Evolutionary conservation across 192 early-diverging fungal genomes (phyloP).

Genomic region (Coemansia sp.): DNA sequence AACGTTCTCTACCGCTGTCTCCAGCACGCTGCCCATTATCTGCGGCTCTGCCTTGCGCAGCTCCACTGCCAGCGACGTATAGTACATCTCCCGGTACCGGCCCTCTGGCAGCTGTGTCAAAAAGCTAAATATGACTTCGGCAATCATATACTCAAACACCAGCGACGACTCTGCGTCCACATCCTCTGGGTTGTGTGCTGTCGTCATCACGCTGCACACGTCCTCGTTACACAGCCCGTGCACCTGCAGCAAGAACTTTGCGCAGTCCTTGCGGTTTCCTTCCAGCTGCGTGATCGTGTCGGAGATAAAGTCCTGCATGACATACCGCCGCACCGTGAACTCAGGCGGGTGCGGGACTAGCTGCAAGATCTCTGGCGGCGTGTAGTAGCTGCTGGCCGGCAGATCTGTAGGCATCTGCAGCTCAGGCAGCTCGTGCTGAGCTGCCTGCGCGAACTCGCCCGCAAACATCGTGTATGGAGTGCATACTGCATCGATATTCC

Average conservation of each 20-base stretch:
- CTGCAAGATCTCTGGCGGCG: constrained; percentile 39
- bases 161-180: constrained; percentile 38
- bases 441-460: constrained; percentile 38
- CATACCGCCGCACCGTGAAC: constrained; percentile 36
- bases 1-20: constrained; percentile 29
- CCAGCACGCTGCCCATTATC: constrained; percentile 33
- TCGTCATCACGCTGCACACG: constrained; percentile 47
- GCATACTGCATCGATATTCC: constrained; percentile 41
- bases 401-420: constrained; percentile 32
- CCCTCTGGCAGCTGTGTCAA: constrained; percentile 60
- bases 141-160: constrained; percentile 56
- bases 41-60: constrained; percentile 54
- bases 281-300: constrained; percentile 84
- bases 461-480: constrained; percentile 40
- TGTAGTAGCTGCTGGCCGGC: constrained; percentile 15
- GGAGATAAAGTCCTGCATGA: constrained; percentile 75
- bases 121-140: constrained; percentile 59
- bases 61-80: constrained; percentile 52
- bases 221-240: constrained; percentile 55
- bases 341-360: constrained; percentile 42
- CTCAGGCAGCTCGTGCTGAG: constrained; percentile 36
- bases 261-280: constrained; percentile 91
- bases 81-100: constrained; percentile 50
- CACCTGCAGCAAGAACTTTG: constrained; percentile 70
- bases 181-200: constrained; percentile 31